Evolutionary conservation across 2,329 filamentous ascomycete species (phyloP).

Genomic region (Zymoseptoria tritici): DNA sequence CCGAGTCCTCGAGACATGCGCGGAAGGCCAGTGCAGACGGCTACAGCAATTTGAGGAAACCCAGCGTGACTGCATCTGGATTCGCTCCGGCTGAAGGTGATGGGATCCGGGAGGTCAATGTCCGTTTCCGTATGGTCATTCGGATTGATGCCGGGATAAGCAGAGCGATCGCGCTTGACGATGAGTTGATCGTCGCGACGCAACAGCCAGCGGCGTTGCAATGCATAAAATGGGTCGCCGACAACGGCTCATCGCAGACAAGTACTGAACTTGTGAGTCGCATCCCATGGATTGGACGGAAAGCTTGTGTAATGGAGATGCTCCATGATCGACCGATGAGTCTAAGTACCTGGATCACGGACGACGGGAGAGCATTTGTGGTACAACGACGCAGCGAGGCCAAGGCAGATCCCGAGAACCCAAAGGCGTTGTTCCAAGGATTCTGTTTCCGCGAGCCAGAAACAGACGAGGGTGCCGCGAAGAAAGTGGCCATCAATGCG

Average conservation of each 20-base stretch:
- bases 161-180: constrained; percentile 78
- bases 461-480: constrained; percentile 52
- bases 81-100: constrained; percentile 70
- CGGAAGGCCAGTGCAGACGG: constrained; percentile 44
- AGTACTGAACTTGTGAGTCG: constrained; percentile 82
- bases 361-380: constrained; percentile 79
- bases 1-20: constrained; percentile 42
- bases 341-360: constrained; percentile 83
- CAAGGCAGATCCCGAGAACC: constrained; percentile 29
- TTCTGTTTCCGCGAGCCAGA: constrained; percentile 81
- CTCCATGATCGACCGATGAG: constrained; percentile 95
- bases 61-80: constrained; percentile 23
- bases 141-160: constrained; percentile 94
- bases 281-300: constrained; percentile 79
- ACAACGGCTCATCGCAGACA: constrained; percentile 73
- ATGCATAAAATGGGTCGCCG: constrained; percentile 90
- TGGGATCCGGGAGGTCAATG: constrained; percentile 75
- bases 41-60: constrained; percentile 21
- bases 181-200: constrained; percentile 87
- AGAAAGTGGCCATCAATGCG: constrained; percentile 79
- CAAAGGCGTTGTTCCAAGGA: constrained; percentile 72
- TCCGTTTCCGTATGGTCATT: constrained; percentile 95
- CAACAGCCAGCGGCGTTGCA: constrained; percentile 89
- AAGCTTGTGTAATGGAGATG: constrained; percentile 71
- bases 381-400: constrained; percentile 60